Evolutionary conservation across 1,284 basidiomycete species (phyloP).

Genomic region (Apiotrichum laibachii): DNA sequence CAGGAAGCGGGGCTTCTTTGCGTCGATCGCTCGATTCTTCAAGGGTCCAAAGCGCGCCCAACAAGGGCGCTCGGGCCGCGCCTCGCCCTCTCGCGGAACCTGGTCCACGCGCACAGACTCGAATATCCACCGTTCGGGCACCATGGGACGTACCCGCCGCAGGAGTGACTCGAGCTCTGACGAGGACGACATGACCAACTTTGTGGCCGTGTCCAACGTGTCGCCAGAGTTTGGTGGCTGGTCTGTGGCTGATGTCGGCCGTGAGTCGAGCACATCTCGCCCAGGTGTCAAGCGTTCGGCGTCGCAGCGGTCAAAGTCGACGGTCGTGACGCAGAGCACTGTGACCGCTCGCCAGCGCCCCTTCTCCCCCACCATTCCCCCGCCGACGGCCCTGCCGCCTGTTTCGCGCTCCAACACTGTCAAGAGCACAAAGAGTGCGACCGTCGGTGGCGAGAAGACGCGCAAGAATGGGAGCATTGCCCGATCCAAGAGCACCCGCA

Average conservation of each 20-base stretch:
- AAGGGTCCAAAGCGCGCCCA: slow-evolving; percentile 19
- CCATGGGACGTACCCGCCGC: slow-evolving; percentile 21
- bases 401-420: slow-evolving; percentile 11
- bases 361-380: not conserved
- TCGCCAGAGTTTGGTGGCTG: slow-evolving; percentile 21
- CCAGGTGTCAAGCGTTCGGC: slow-evolving; percentile 28
- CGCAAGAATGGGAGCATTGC: slow-evolving; percentile 36
- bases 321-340: slow-evolving; percentile 24
- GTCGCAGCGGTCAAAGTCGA: slow-evolving; percentile 36
- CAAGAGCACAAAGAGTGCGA: slow-evolving; percentile 9
- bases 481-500: slow-evolving; percentile 25
- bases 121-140: slow-evolving; percentile 39
- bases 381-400: not conserved
- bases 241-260: slow-evolving; percentile 42
- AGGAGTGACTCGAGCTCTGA: slow-evolving; percentile 38
- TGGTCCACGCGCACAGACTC: slow-evolving; percentile 49
- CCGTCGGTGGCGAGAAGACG: slow-evolving; percentile 26
- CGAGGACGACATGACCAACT: slow-evolving; percentile 37
- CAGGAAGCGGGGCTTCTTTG: slow-evolving; percentile 45
- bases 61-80: slow-evolving; percentile 27
- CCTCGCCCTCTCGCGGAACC: slow-evolving; percentile 34
- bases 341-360: not conserved
- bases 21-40: slow-evolving; percentile 45
- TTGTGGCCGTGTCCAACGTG: slow-evolving; percentile 47
- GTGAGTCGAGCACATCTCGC: slow-evolving; percentile 8